These are phyloP conservation scores for Sesbania bispinosa DNA, from an alignment of 306 rosid species.

Conservation along the genomic window DNA sequence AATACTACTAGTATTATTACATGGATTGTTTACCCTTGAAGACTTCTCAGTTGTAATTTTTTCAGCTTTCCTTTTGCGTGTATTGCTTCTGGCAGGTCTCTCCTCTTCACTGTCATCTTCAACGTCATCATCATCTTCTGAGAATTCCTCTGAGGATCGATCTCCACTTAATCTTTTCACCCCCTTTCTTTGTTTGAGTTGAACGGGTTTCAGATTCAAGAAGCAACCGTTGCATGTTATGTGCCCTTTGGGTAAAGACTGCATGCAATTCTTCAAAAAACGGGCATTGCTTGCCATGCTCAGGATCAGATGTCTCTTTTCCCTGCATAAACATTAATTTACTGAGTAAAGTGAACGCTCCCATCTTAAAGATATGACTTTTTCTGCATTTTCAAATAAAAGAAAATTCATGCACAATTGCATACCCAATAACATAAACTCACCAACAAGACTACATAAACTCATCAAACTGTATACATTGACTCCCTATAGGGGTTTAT, in stretches of 20 bases:
- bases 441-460: neutral
- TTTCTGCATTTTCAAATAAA: neutral
- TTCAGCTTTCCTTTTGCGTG: constrained; percentile 55
- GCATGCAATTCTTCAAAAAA: constrained; percentile 85
- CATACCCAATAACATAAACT: neutral
- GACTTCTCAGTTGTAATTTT: constrained; percentile 39
- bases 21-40: constrained; percentile 33
- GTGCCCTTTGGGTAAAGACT: constrained; percentile 67
- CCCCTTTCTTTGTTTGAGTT: constrained; percentile 47
- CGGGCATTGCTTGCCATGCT: constrained; percentile 66
- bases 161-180: constrained; percentile 45
- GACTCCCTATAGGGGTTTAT: neutral
- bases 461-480: neutral
- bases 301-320: constrained; percentile 82
- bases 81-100: constrained; percentile 48
- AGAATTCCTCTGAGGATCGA: constrained; percentile 62
- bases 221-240: constrained; percentile 61
- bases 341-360: neutral
- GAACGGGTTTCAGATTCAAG: constrained; percentile 66
- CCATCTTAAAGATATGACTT: neutral
- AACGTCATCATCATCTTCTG: constrained; percentile 59
- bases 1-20: constrained; percentile 28
- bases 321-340: constrained; percentile 49
- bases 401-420: constrained; percentile 3
- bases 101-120: constrained; percentile 59